Evolutionary conservation across 345 rosid genomes (phyloP).

Genomic region (Rubroshorea leprosula): DNA sequence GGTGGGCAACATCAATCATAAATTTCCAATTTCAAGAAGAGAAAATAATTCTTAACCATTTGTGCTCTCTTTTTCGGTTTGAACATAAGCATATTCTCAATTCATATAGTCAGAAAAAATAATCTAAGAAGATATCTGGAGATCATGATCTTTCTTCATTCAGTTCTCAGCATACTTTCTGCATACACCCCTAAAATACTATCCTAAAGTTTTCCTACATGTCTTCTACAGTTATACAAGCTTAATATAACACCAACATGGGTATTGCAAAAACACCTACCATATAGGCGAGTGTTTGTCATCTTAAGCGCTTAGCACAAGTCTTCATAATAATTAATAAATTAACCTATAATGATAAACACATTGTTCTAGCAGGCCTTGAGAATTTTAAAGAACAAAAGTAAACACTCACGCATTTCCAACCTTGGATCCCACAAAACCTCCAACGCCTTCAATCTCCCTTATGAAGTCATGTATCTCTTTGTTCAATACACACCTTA

Average conservation of each 20-base stretch:
- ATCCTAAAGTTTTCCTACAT: not conserved
- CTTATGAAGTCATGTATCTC: constrained; percentile 74
- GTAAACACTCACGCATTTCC: constrained; percentile 66
- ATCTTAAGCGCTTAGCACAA: too few species aligned
- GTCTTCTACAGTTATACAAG: too few species aligned
- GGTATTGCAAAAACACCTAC: too few species aligned
- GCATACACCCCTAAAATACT: constrained; percentile 5
- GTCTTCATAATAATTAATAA: not conserved
- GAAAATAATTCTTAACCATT: not conserved
- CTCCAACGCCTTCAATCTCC: constrained; percentile 68
- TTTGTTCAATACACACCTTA: constrained; percentile 69
- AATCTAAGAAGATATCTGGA: too few species aligned
- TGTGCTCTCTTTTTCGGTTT: not conserved
- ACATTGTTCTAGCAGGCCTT: not conserved
- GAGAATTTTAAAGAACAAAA: not conserved
- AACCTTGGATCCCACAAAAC: constrained; percentile 75
- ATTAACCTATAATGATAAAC: not conserved
- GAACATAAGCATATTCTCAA: not conserved
- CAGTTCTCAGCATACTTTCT: not conserved
- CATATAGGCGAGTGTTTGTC: too few species aligned
- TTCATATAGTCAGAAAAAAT: too few species aligned
- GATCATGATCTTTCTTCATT: not conserved
- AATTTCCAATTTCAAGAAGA: not conserved
- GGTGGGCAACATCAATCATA: not conserved
- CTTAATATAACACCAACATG: too few species aligned